Conservation (phyloP, 768 basidiomycete genomes). For the Mycena crocata region DNA sequence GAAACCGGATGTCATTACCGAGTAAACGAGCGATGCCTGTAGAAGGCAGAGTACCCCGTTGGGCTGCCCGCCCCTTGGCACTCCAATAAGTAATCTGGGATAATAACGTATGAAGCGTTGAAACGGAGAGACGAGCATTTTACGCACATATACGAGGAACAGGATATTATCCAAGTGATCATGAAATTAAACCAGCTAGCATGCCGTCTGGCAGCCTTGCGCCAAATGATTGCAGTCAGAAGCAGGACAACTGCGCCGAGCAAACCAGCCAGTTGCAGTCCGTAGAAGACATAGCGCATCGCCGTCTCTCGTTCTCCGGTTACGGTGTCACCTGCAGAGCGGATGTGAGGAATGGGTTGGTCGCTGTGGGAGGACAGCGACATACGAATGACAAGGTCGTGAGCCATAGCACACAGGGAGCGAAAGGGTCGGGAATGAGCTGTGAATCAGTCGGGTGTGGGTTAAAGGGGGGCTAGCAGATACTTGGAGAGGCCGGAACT, state of each 20-base stretch:
- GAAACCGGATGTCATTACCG: constrained; percentile 32
- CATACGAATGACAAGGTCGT: constrained; percentile 12
- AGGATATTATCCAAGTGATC: constrained; percentile 37
- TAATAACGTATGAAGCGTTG: not conserved
- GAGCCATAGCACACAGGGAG: constrained; percentile 18
- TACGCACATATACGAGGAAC: constrained; percentile 35
- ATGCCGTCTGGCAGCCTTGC: constrained; percentile 28
- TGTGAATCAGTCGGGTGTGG: not conserved
- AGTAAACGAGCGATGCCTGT: constrained; percentile 33
- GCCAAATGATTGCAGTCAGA: constrained; percentile 30
- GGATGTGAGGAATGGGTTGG: not conserved
- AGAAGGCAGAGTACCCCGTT: constrained; percentile 32
- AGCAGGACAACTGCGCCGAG: constrained; percentile 32
- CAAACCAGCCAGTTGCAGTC: constrained; percentile 32
- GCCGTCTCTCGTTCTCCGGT: not conserved
- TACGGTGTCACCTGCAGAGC: constrained; percentile 7
- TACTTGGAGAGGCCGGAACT: constrained; percentile 1
- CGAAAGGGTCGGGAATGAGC: not conserved
- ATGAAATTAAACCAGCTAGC: constrained; percentile 39
- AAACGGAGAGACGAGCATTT: not conserved
- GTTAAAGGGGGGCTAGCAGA: constrained; percentile 1
- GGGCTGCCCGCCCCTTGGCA: constrained; percentile 20
- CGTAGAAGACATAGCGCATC: constrained; percentile 31
- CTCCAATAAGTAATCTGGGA: constrained; percentile 28
- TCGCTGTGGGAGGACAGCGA: not conserved